Base-by-base conservation (phyloP, 73 alveolate genomes). In the Breviolum minutum region DNA sequence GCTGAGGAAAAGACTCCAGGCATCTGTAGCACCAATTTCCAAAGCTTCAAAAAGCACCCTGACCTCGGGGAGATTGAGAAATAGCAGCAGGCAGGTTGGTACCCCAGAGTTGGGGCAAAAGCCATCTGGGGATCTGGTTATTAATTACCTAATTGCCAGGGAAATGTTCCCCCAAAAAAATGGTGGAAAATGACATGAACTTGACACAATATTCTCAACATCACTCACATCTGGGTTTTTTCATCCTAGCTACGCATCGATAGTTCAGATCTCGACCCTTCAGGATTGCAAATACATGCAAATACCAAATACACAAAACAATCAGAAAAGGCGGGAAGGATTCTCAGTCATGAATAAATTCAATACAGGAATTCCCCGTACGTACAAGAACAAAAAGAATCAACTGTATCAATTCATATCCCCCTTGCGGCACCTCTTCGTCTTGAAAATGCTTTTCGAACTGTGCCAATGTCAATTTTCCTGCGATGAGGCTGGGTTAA, bases 371-470 rank as follows among this genome's bases (percentile, higher is more conserved):
- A 0, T 71, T 71, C 81, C 54, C 54, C 0, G 54, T 40, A 40
- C 54, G 3, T 40, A 40, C 54, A 40, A 40, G 54, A 40, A 0
- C 0, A 0, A 40, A 40, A 40, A 40, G 54, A 40, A 3, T 40
- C 54, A 40, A 40, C 54, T 2, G 54, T 40, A 40, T 40, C 54
- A 40, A 22, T 22, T 17, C 81, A 17, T 71, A 30, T 22, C 19
- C 26, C 30, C 81, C 13, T 17, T 13, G 32, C 30, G 62, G 85
- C 54, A 40, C 88, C 71, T 92, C 98, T 68, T 92, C 98, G 27
- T 92, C 98, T 64, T 92, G 91, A 32, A 92, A 92, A 27, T 92
- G 98, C 91, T 92, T 92, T 66, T 92, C 98, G 81, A 92, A 92
- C 22, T 92, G 89, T 30, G 90, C 63, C 81, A 92, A 64, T 4